Evolutionary conservation across 202 grass and related monocot species (phyloP), one percentile per base, ranked within the genome.

Genomic region (Sporobolus alterniflorus): DNA sequence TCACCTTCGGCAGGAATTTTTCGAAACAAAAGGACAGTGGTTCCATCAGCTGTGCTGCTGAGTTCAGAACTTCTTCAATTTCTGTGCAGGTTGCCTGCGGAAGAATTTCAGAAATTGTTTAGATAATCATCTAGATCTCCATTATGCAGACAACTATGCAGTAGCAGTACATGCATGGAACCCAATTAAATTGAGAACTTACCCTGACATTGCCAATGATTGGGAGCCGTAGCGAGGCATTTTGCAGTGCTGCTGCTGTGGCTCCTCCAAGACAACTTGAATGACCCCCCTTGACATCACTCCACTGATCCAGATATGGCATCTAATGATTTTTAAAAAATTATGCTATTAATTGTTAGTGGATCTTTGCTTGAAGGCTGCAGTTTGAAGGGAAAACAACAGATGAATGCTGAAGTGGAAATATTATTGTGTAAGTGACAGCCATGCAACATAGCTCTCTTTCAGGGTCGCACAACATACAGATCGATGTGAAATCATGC

Each of bases 151-250:
- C 1, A 52, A 77, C 12, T 14, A 66, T 60, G 10, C 20, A 11
- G 22, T 69, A 64, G 10, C 20, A 11, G 22, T 69, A 64, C 17
- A 82, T 49, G 68, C 43, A 24, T 16, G 14, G 6, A 55, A 32
- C 8, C 74, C 21, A 65, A 57, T 50, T 33, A 26, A 56, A 78
- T 33, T 24, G 54, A 49, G 90, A 34, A 44, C 50, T 75, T 78
- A 98, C 96, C 87, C 83, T 85, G 57, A 94, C 76, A 75, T 90
- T 88, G 12, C 69, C 84, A 77, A 17, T 69, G 33, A 92, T 66
- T 33, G 93, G 96, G 62, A 98, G 74, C 16, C 87, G 71, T 15
- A 94, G 64, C n/a, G 93, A 89, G 72, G 85, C 80, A 29, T 98
- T 83, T 64, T 96, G 85, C 29, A 98, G 66, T 18, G 93, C 93